Conservation (phyloP, 2,329 filamentous ascomycete species). For the Fusarium buharicum region DNA sequence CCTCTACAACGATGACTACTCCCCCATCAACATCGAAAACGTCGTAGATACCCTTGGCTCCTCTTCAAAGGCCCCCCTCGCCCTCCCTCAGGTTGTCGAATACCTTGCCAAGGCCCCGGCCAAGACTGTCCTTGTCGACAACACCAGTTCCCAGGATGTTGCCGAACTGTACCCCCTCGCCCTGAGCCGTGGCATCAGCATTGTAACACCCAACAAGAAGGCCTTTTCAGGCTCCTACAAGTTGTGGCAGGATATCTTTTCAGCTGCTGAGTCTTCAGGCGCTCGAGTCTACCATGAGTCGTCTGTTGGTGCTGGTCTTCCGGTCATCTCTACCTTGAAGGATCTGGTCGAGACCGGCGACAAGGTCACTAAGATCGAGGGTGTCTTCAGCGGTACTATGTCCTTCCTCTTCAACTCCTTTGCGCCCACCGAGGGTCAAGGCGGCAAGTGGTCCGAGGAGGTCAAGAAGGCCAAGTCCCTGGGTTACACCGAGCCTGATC, state of each 20-base stretch:
- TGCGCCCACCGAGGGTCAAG: constrained; percentile 77
- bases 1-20: constrained; percentile 78
- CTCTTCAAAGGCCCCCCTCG: constrained; percentile 72
- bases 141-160: constrained; percentile 90
- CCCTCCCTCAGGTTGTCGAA: constrained; percentile 75
- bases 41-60: constrained; percentile 71
- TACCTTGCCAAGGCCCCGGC: constrained; percentile 82
- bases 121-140: constrained; percentile 89
- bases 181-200: constrained; percentile 82
- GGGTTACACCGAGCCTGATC: constrained; percentile 92
- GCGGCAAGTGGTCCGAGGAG: constrained; percentile 89
- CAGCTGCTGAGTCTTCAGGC: constrained; percentile 72
- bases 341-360: constrained; percentile 96
- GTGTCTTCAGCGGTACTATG: constrained; percentile 97
- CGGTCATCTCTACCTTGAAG: constrained; percentile 91
- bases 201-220: constrained; percentile 99
- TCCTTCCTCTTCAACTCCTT: constrained; percentile 99
- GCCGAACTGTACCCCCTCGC: constrained; percentile 85
- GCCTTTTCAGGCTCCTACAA: constrained; percentile 85
- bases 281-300: constrained; percentile 95
- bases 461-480: constrained; percentile 92
- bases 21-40: constrained; percentile 69
- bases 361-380: constrained; percentile 90
- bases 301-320: constrained; percentile 91
- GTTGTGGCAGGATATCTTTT: constrained; percentile 90